Percentiles rank a stretch among this genome's conserved stretches.
Conservation (phyloP, 192 early-diverging fungal species). For the Linnemannia zychae region DNA sequence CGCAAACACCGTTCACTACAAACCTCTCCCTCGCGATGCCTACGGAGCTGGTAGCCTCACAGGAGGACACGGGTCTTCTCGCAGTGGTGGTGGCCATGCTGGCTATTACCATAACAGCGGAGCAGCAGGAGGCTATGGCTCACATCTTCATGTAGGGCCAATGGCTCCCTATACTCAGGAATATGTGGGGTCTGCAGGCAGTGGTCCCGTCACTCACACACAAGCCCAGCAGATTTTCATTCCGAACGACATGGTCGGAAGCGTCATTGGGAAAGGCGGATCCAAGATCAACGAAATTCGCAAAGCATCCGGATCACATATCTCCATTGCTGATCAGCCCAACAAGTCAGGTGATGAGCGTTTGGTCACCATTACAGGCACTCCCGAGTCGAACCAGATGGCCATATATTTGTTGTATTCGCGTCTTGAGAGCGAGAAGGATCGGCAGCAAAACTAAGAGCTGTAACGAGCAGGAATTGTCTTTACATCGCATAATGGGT, state of each 20-base stretch:
- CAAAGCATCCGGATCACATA: constrained; percentile 79
- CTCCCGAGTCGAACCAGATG: constrained; percentile 88
- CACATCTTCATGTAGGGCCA: background rate
- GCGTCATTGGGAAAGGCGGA: constrained; percentile 94
- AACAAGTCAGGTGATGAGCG: constrained; percentile 68
- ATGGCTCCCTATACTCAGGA: constrained; percentile 38
- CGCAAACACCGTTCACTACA: constrained; percentile 73
- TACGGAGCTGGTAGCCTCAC: constrained; percentile 19
- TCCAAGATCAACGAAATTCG: constrained; percentile 83
- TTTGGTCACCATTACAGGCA: constrained; percentile 91
- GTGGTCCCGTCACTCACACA: constrained; percentile 23
- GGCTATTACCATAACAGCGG: background rate
- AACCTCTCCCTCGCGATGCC: constrained; percentile 57
- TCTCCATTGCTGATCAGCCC: constrained; percentile 85
- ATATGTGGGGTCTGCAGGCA: background rate
- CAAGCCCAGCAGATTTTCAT: constrained; percentile 70
- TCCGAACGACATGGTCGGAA: constrained; percentile 79
- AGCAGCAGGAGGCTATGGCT: constrained; percentile 16
- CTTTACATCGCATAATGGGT: background rate
- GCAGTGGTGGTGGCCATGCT: constrained; percentile 6
- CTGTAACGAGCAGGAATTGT: background rate
- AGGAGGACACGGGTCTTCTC: constrained; percentile 9
- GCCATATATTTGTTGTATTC: constrained; percentile 92
- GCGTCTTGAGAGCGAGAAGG: constrained; percentile 85
- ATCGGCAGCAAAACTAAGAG: constrained; percentile 22